Base-by-base conservation (phyloP, 2,329 filamentous ascomycete species). In the Xenosphaeropsis pyriputrescens region DNA sequence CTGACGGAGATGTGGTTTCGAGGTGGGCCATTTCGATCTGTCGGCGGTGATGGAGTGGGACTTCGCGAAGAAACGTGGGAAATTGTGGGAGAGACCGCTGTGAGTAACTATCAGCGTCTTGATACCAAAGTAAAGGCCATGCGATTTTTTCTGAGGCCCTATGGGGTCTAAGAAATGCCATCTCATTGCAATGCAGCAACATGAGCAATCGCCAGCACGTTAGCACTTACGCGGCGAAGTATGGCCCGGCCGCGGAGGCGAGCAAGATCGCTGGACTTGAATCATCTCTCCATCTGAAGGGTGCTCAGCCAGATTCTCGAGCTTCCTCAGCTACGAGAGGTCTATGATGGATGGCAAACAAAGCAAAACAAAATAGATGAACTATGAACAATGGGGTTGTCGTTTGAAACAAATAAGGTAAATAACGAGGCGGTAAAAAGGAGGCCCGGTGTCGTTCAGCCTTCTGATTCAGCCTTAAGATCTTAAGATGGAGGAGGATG, bases 11-110 rank as follows among this genome's bases (percentile, higher is more conserved):
- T 6, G 8, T n/a, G 33, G 9, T 13, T 18, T 35, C 33, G 33
- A 32, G 30, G 3, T 15, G 6, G 13, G 7, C 14, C 30, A 15
- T 32, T 17, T 3, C 9, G 4, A 17, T 32, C 9, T 11, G 22
- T 66, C 49, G 67, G 61, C 41, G 68, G 62, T 41, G 68, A 65
- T 42, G 72, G 70, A 41, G 65, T 71, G 47, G 72, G 67, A 48
- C 67, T 68, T 54, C 65, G 62, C 43, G 74, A 70, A 40, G 62
- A 61, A 41, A 59, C 54, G 47, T 67, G 63, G 39, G 67, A 64
- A 43, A 61, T 56, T 49, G 67, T 62, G 42, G 69, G 64, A 43
- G 70, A 70, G 39, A 60, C 57, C 56, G 69, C 70, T 73, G 46
- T 26, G 19, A 7, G 35, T 32, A 35, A 15, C 32, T 22, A 26